Percentiles rank a stretch among this genome's conserved stretches.
Conservation (phyloP, 352 stramenopile genomes). For the Phytophthora multivora region DNA sequence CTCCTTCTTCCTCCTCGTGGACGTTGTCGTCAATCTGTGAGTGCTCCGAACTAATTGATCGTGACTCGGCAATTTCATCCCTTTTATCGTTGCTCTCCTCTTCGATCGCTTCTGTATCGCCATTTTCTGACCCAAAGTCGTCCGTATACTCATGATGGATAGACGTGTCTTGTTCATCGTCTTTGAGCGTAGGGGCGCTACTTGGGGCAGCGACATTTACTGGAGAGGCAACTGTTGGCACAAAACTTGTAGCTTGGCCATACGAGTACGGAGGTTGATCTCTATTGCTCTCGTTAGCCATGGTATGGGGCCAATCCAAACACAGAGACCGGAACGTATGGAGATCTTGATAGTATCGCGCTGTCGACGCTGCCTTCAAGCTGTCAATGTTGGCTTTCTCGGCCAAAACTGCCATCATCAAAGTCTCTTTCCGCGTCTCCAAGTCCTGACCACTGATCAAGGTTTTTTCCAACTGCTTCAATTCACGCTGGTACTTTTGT, state of each 20-base stretch:
- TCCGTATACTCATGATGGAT: constrained; percentile 15
- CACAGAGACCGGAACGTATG: constrained; percentile 53
- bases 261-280: neutral
- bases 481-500: constrained; percentile 40
- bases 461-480: constrained; percentile 23
- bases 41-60: constrained; percentile 10
- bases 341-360: constrained; percentile 71
- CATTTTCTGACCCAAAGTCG: constrained; percentile 23
- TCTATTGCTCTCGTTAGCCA: neutral
- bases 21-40: neutral
- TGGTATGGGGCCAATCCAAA: constrained; percentile 14
- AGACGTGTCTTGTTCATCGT: neutral
- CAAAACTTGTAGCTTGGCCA: neutral
- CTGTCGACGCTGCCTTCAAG: constrained; percentile 51
- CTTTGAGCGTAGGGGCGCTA: neutral
- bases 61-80: neutral
- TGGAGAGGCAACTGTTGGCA: neutral
- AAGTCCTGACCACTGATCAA: constrained; percentile 16
- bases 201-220: neutral
- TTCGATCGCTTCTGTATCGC: neutral
- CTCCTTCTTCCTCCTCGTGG: constrained; percentile 7
- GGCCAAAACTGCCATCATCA: constrained; percentile 48
- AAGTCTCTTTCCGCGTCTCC: constrained; percentile 34
- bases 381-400: constrained; percentile 65
- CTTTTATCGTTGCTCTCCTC: neutral